Percentiles rank a stretch among this genome's conserved stretches.
phyloP scores from a whole-genome alignment of 257 asterid genomes.

The Cordia subcordata region DNA sequence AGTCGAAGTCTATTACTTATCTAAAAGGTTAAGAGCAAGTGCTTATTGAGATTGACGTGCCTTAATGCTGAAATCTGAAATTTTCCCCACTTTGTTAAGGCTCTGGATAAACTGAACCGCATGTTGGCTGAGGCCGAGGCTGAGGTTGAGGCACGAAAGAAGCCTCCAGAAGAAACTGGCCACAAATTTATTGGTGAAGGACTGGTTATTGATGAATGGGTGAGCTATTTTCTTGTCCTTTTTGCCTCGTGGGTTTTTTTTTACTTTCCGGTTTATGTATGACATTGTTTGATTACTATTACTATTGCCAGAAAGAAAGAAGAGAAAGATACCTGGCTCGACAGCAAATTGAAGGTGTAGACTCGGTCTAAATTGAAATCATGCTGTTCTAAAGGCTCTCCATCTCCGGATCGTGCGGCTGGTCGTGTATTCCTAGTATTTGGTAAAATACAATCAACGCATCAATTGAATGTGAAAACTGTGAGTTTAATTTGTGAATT shows the following conservation, averaged over 20 bases:
- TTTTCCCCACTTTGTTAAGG: constrained; percentile 31
- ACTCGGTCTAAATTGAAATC: constrained; percentile 42
- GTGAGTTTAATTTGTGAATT: constrained; percentile 21
- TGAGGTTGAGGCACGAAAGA: constrained; percentile 75
- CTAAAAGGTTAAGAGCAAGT: not conserved
- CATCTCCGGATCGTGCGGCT: not conserved
- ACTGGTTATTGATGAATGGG: constrained; percentile 94
- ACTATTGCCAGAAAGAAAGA: constrained; percentile 72
- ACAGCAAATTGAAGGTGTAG: constrained; percentile 79
- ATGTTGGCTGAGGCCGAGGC: constrained; percentile 87
- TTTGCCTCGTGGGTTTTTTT: not conserved
- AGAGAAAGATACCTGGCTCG: constrained; percentile 93
- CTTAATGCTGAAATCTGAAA: too few relatives aligned
- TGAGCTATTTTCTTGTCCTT: constrained; percentile 27
- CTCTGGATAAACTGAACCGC: constrained; percentile 68
- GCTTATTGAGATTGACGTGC: too few relatives aligned
- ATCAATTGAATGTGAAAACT: too few relatives aligned
- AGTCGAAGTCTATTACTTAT: not conserved
- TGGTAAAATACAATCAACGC: not conserved
- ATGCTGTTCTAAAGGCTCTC: not conserved
- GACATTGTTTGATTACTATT: not conserved
- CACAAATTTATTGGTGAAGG: constrained; percentile 86
- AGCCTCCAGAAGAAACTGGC: constrained; percentile 68
- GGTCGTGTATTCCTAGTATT: not conserved
- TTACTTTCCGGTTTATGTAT: not conserved